Evolutionary conservation across 768 basidiomycete species (phyloP), one percentile per base, ranked within the genome.

Genomic region (Lepiota brunneoincarnata): DNA sequence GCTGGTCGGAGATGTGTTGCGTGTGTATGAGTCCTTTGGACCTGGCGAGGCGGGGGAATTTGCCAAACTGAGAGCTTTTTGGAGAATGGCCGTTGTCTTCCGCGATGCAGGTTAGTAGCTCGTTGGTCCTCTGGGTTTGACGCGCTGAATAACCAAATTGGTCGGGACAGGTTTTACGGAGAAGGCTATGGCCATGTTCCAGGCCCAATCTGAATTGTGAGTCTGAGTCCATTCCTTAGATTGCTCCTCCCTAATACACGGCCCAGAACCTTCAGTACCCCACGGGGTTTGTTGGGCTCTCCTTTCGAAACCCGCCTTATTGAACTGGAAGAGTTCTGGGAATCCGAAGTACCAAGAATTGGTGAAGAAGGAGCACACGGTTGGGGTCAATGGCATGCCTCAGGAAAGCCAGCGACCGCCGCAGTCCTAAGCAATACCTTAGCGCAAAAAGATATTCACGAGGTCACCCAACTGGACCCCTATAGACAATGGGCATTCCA

Each of bases 131-230:
- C 24, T 34, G 49, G 4, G 38, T 12, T 43, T 41, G 12, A 48
- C 34, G 56, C 51, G 49, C 26, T 54, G 44, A 57, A 48, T 53
- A 21, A 31, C n/a, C n/a, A n/a, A n/a, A 51, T 28, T n/a, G 45
- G 15, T 54, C 10, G 54, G 17, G 54, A 23, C 60, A 92, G 90
- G 91, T 11, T 92, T 79, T 58, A 58, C 74, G 39, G 91, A 93
- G 68, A 81, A 86, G 44, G 86, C 87, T 11, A 83, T 76, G 49
- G 89, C 89, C 2, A 71, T 91, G 62, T 87, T 91, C 61, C 91
- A 93, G 65, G 89, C 89, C 9, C 89, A 93, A 67, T 81, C 86
- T 14, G 91, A 93, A 69, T 61, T 92, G 91, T 93, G 71, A 60
- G 84, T 66, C 20, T 39, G 18, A 41, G 17, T 49, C n/a, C 10